Conservation (phyloP, 2,329 filamentous ascomycete genomes). For the Epichloe elymi region DNA sequence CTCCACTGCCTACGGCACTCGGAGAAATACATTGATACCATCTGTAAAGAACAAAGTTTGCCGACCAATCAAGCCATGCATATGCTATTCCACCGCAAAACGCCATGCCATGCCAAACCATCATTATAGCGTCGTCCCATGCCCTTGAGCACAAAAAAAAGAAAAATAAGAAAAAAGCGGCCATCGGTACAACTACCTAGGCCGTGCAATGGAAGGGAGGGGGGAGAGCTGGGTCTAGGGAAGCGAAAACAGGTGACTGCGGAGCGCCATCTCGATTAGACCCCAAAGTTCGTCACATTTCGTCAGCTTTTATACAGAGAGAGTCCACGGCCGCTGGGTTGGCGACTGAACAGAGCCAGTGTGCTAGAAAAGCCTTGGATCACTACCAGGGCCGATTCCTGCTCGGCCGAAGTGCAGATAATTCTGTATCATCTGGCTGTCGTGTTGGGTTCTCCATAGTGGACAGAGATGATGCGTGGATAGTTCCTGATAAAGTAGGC, state of each 20-base stretch:
- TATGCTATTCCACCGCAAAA: conserved; percentile 3
- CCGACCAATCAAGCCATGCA: not conserved
- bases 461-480: not conserved
- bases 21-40: conserved; percentile 5
- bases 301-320: no score
- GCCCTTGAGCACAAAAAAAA: not conserved
- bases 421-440: not conserved
- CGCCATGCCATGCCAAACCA: not conserved
- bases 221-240: no score
- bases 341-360: no score
- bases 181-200: no score
- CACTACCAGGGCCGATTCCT: conserved; percentile 6
- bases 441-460: not conserved
- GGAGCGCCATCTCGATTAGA: no score
- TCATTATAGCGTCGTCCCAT: not conserved
- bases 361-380: not conserved
- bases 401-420: not conserved
- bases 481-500: not conserved
- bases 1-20: conserved; percentile 1
- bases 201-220: no score
- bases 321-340: no score
- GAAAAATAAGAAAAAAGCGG: not conserved
- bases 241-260: no score
- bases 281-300: no score
- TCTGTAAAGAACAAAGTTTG: not conserved